A percentile compares a stretch with the other conserved stretches of the same genome.
Evolutionary conservation across 2,329 filamentous ascomycete species (phyloP).

Genomic region (Plenodomus biglobosus): DNA sequence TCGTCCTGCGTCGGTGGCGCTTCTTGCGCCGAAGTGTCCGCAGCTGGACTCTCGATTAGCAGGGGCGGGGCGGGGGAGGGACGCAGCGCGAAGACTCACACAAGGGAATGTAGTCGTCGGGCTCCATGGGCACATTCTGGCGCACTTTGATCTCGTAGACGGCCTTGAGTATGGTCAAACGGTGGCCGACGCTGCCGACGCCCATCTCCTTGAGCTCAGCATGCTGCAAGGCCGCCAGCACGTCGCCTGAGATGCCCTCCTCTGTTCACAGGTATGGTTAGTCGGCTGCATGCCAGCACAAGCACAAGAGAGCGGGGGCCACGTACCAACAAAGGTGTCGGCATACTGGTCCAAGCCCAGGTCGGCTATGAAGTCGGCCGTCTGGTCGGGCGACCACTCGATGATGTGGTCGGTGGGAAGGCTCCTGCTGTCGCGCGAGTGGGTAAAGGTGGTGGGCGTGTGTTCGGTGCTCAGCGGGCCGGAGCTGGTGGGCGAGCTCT

Average conservation of each 20-base stretch:
- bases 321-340: constrained; percentile 78
- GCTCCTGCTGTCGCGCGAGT: constrained; percentile 63
- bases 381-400: constrained; percentile 83
- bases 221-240: constrained; percentile 82
- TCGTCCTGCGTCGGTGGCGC: constrained; percentile 89
- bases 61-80: no score
- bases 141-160: constrained; percentile 96
- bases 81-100: constrained; percentile 61
- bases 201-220: constrained; percentile 96
- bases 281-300: no score
- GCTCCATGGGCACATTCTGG: constrained; percentile 86
- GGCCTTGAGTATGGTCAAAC: constrained; percentile 90
- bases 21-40: constrained; percentile 83
- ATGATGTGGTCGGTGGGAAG: constrained; percentile 75
- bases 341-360: constrained; percentile 82
- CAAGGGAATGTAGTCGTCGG: constrained; percentile 88
- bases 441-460: constrained; percentile 76
- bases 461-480: constrained; percentile 72
- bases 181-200: constrained; percentile 87
- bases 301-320: neutral
- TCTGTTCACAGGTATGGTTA: constrained; percentile 56
- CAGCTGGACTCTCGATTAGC: constrained; percentile 60
- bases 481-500: constrained; percentile 70
- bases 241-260: constrained; percentile 92
- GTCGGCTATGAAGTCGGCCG: constrained; percentile 81